phyloP scores from a whole-genome alignment of 441 rosid species.

The Pelargonium australe region DNA sequence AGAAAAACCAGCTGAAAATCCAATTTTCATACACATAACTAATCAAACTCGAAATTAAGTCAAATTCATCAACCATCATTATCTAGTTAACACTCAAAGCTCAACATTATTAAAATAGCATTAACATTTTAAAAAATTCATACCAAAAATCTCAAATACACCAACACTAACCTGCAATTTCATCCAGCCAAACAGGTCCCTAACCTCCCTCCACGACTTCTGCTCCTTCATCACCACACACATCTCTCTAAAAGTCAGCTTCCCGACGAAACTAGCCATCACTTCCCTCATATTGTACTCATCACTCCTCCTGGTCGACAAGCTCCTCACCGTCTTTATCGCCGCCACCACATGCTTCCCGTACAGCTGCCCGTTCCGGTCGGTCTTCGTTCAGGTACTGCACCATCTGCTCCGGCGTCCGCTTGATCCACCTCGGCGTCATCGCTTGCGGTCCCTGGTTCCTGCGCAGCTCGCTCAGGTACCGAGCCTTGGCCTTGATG shows the following conservation, averaged over 20 bases:
- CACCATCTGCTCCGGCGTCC: conserved; percentile 92
- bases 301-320: conserved; percentile 39
- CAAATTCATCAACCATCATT: neutral
- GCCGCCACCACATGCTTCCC: conserved; percentile 89
- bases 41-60: neutral
- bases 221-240: conserved; percentile 86
- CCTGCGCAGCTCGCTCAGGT: conserved; percentile 61
- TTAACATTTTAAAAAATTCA: neutral
- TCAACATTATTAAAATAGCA: neutral
- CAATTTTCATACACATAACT: neutral
- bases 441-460: conserved; percentile 64
- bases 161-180: conserved; percentile 57
- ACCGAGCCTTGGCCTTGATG: conserved; percentile 62
- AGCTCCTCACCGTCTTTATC: conserved; percentile 56
- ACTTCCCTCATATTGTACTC: conserved; percentile 54
- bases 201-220: conserved; percentile 73
- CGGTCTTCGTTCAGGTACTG: conserved; percentile 67
- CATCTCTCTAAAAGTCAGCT: conserved; percentile 75
- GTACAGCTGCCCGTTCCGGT: conserved; percentile 63
- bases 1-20: neutral
- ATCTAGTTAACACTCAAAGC: neutral
- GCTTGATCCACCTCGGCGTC: conserved; percentile 79
- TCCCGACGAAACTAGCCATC: conserved; percentile 73
- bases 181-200: conserved; percentile 87
- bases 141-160: neutral